phyloP scores from a whole-genome alignment of 1,139 yeast genomes.

The Barnettozyma hawaiiensis region DNA sequence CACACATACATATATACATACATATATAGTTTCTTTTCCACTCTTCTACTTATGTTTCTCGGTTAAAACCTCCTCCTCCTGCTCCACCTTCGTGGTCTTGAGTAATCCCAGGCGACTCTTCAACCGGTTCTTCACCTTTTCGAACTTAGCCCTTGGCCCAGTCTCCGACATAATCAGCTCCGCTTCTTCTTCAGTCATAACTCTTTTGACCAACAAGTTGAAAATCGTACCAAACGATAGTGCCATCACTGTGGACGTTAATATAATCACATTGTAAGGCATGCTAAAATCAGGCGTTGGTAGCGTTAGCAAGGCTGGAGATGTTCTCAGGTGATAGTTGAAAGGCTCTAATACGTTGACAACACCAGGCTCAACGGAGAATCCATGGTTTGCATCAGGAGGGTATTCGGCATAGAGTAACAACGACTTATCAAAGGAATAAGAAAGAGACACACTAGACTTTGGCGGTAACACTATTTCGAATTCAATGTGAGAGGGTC shows the following conservation, averaged over 20 bases:
- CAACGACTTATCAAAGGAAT: constrained; percentile 82
- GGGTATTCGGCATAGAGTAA: constrained; percentile 89
- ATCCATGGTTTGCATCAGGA: constrained; percentile 98
- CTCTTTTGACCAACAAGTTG: constrained; percentile 69
- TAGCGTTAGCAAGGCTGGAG: constrained; percentile 75
- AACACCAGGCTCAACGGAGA: constrained; percentile 88
- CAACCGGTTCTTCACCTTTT: constrained; percentile 2
- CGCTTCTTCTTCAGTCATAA: constrained; percentile 67
- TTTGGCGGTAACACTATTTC: constrained; percentile 57
- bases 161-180: constrained; percentile 18
- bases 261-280: constrained; percentile 96
- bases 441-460: constrained; percentile 57
- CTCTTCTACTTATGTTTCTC: not conserved
- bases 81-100: too few relatives aligned
- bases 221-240: constrained; percentile 83
- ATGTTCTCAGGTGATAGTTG: constrained; percentile 66
- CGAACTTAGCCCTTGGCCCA: constrained; percentile 12
- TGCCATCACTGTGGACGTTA: constrained; percentile 92
- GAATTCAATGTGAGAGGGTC: constrained; percentile 83
- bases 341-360: constrained; percentile 45
- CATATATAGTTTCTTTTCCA: not conserved
- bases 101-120: not conserved
- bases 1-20: too few relatives aligned
- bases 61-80: not conserved
- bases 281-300: constrained; percentile 98